Base-by-base conservation (phyloP, 805 yeast genomes). In the Saturnispora hagleri region DNA sequence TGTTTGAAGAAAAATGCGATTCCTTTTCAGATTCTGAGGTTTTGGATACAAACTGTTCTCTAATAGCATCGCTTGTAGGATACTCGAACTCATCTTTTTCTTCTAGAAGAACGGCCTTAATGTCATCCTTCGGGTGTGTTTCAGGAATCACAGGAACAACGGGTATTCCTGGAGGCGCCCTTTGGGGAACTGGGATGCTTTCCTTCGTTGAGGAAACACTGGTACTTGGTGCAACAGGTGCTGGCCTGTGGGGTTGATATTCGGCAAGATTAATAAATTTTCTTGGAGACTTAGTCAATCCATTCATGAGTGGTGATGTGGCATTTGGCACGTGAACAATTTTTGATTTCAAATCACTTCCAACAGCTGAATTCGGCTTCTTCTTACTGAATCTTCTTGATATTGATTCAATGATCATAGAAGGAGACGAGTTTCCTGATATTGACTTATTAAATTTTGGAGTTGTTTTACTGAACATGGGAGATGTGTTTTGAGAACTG, bases 331-430 rank as follows among this genome's bases (percentile, higher is more conserved):
- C 47, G 43, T 62, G 65, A 41, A 60, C 58, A 50, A 62, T 62
- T 5, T 51, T 51, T 18, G 62, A 61, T 42, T 61, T 54, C 7
- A 35, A 17, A 24, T 47, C 51, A 20, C 46, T 24, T 2, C 52
- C 48, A 35, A 36, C 27, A 4, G 51, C 31, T 22, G 35, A 40
- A n/a, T 47, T 55, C 15, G 48, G 52, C 28, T 46, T 47, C 20
- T 43, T 54, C 20, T 52, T 53, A 31, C 57, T 55, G 48, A 66
- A 65, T 34, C 62, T 57, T 13, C 66, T 59, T 5, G 69, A 64
- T 26, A 66, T 51, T 10, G 58, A 55, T 42, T 65, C 65, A 20
- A 66, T 55, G 17, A 65, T 47, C 33, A 66, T 62, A 9, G 63
- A 55, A 12, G 68, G 61, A 5, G 66, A 58, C 1, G 67, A 64